Base-by-base conservation (phyloP, 1,284 basidiomycete species). In the Cutaneotrichosporon cavernicola region DNA sequence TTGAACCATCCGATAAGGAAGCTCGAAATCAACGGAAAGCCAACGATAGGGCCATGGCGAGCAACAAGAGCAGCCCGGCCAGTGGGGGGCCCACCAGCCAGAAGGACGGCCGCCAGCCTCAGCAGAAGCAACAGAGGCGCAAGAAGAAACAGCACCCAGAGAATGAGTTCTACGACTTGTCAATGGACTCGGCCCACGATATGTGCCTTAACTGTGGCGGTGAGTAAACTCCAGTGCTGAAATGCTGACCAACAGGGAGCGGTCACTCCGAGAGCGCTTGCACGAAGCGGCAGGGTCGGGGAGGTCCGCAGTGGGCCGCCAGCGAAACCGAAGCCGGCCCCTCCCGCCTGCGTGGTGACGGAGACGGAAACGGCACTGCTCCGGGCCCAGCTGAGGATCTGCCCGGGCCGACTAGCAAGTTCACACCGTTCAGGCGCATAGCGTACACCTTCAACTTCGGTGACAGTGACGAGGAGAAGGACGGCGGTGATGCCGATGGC, bases 131-230 rank as follows among this genome's bases (percentile, higher is more conserved):
- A 26, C 6, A 13, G 55, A n/a, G 10, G n/a, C 34, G 26, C 21
- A 55, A 36, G 55, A 34, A 55, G 32, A 21, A 30, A 6, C 8
- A 9, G 2, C 36, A 6, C 4, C 22, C 55, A 34, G 55, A 38
- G 21, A 56, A 56, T 21, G 55, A 56, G 36, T 56, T 56, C 21
- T 56, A 40, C 55, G 55, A 56, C 55, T 21, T 56, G 18, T 9
- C 31, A 9, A 30, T 51, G 50, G 40, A 43, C 40, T 13, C 50
- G 1, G 50, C 9, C 22, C 30, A 13, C 50, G 50, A 30, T 14
- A 5, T 51, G 22, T 16, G 50, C 22, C 26, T 51, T 26, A 26
- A 30, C 11, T 30, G 21, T 22, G 22, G 50, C 14, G 9, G 50
- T 30, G 22, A 51, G 21, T 22, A 9, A 31, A 22, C 22, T 14